Conservation (phyloP, 140 eudicot species). For the Anethum foeniculum region DNA sequence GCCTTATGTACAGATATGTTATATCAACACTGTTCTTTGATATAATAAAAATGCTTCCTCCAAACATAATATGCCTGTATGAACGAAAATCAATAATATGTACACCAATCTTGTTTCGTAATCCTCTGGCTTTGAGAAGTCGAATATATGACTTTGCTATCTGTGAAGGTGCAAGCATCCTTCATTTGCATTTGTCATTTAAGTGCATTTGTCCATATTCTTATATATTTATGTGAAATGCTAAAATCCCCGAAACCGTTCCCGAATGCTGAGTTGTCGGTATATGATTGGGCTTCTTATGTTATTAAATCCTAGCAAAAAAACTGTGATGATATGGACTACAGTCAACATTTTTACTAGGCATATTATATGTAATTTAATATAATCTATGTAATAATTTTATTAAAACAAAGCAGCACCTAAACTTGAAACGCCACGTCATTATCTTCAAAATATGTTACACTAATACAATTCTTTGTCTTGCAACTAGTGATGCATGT, state of each 20-base stretch:
- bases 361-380: not conserved
- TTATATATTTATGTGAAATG: not conserved
- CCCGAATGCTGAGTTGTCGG: too few relatives aligned
- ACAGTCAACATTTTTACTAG: too few relatives aligned
- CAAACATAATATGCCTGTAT: not conserved
- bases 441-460: not conserved
- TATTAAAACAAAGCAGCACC: too few relatives aligned
- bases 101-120: not conserved
- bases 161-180: not conserved
- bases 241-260: too few relatives aligned
- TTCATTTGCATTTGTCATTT: not conserved
- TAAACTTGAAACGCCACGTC: not conserved
- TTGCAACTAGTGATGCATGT: not conserved
- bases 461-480: not conserved
- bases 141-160: not conserved
- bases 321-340: not conserved
- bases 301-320: not conserved
- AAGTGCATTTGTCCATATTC: not conserved
- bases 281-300: too few relatives aligned
- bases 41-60: not conserved
- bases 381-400: too few relatives aligned
- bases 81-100: not conserved
- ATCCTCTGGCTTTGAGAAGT: not conserved
- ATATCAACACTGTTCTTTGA: not conserved
- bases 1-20: conserved; percentile 3